Base-by-base conservation (phyloP, 164 flowering plant species). In the Dillenia suffruticosa region DNA sequence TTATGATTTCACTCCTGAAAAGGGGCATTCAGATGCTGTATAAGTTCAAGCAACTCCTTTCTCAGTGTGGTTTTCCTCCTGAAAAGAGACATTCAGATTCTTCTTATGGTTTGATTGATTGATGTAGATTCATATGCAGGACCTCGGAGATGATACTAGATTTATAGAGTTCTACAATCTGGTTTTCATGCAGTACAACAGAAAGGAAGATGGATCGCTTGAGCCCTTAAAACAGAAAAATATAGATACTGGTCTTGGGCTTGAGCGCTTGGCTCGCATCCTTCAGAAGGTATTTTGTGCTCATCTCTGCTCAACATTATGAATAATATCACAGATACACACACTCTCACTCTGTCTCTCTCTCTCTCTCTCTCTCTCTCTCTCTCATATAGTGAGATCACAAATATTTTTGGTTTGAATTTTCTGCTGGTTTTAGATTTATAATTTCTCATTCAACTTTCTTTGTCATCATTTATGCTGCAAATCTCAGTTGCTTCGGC, bases 131-230 rank as follows among this genome's bases (percentile, higher is more conserved):
- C 17, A 59, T 67, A 57, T 68, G 58, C 84, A 92, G 96, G 97
- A 88, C 80, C 80, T 93, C 61, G 88, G 85, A 55, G 98, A 93
- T 90, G 98, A 93, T 77, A 72, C 74, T 19, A 85, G 98, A 77
- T 93, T 93, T 69, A 80, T 93, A 66, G 98, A 93, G 76, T 90
- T 93, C 70, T 90, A 93, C 78, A 93, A 93, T 67, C 76, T 93
- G 60, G 96, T 93, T 19, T 93, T 93, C 78, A 90, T 93, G 98
- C 89, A 90, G 77, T 93, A 78, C 71, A 93, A 90, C 74, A 90
- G 73, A 69, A 81, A 63, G 67, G 97, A 90, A 55, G 97, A 88
- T 76, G 94, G 98, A 52, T 81, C 92, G 9, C 86, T 93, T 59
- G 97, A 88, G 68, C 96, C 97, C 54, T 74, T 93, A 51, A 85